Conservation (phyloP, 768 basidiomycete genomes). For the Leccinum obscurum region DNA sequence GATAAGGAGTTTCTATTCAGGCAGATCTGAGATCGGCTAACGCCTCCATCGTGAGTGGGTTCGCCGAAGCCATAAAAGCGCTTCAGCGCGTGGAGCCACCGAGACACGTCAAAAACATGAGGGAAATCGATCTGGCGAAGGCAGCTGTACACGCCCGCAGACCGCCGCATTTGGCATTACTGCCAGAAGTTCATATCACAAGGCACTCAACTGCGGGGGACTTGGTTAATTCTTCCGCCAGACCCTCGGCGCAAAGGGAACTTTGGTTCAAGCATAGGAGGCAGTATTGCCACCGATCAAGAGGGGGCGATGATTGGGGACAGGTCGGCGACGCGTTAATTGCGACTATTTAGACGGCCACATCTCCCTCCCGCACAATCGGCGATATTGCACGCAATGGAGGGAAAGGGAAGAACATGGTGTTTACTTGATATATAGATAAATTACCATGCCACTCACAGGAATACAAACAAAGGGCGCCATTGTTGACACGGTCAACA, state of each 20-base stretch:
- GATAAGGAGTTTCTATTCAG: slow-evolving; percentile 25
- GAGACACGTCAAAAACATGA: slow-evolving; percentile 32
- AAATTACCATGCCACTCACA: slow-evolving; percentile 11
- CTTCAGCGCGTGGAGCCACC: slow-evolving; percentile 14
- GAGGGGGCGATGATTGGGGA: slow-evolving; percentile 24
- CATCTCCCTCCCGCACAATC: slow-evolving; percentile 20
- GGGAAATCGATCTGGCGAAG: slow-evolving; percentile 16
- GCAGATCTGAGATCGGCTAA: slow-evolving; percentile 28
- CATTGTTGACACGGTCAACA: slow-evolving; percentile 14
- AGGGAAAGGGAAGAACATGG: slow-evolving; percentile 10
- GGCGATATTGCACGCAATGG: slow-evolving; percentile 19
- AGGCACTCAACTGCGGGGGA: not conserved
- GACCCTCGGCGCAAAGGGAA: slow-evolving; percentile 13
- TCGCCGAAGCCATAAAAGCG: slow-evolving; percentile 20
- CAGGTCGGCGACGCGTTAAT: slow-evolving; percentile 28
- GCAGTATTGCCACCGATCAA: slow-evolving; percentile 28
- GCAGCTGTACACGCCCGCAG: slow-evolving; percentile 11
- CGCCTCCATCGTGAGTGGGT: slow-evolving; percentile 20
- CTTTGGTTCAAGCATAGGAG: slow-evolving; percentile 12
- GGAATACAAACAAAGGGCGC: slow-evolving; percentile 4
- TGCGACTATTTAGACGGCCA: slow-evolving; percentile 13
- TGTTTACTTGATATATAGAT: slow-evolving; percentile 13
- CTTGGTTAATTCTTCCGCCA: slow-evolving; percentile 8
- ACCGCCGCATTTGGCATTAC: slow-evolving; percentile 15
- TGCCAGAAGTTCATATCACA: slow-evolving; percentile 1